Percentiles rank a stretch among this genome's conserved stretches.
phyloP scores from a whole-genome alignment of 2,329 filamentous ascomycete genomes.

The Ceratocystis eucalypticola region DNA sequence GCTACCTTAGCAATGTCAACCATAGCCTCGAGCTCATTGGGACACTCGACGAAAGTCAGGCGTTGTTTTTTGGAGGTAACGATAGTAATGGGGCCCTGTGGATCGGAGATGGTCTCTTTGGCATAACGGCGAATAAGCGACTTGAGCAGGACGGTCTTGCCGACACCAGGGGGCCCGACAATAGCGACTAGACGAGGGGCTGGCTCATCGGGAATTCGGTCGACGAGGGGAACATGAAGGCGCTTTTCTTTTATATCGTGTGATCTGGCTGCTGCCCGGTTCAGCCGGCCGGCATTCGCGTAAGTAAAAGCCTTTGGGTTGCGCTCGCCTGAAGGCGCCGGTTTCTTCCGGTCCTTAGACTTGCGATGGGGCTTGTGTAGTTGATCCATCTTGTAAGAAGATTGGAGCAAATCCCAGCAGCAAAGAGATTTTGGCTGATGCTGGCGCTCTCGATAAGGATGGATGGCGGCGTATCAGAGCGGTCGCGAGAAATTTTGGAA shows the following conservation, averaged over 20 bases:
- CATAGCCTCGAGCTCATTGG: constrained; percentile 93
- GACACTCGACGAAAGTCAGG: constrained; percentile 90
- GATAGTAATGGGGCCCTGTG: constrained; percentile 83
- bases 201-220: constrained; percentile 88
- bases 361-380: constrained; percentile 73
- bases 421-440: background rate
- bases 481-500: background rate
- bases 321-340: constrained; percentile 42
- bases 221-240: constrained; percentile 89
- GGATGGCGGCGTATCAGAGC: no score
- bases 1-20: constrained; percentile 95
- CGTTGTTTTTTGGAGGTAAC: constrained; percentile 93
- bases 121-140: constrained; percentile 88
- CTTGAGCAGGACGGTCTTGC: constrained; percentile 91
- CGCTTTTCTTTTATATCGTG: constrained; percentile 87
- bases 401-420: background rate
- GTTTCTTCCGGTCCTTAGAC: constrained; percentile 63
- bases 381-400: constrained; percentile 58
- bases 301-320: constrained; percentile 90
- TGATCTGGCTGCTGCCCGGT: constrained; percentile 58
- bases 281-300: constrained; percentile 65
- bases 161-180: constrained; percentile 86
- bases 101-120: constrained; percentile 84
- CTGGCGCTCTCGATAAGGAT: background rate
- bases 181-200: constrained; percentile 87